These are phyloP conservation scores for Turritis glabra DNA, from an alignment of 345 rosid genomes.

Conservation along the genomic window DNA sequence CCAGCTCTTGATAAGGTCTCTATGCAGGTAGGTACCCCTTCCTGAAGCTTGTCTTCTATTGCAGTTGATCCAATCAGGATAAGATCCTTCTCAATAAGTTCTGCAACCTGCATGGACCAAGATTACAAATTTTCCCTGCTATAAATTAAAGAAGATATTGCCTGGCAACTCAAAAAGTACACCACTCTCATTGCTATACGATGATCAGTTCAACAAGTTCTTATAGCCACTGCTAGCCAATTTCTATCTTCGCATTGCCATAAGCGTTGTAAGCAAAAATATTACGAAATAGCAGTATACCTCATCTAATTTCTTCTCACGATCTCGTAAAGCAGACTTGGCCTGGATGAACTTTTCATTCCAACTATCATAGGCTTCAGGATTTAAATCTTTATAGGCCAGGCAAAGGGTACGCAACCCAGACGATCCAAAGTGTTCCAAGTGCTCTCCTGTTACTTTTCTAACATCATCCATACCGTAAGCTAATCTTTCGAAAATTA, in stretches of 20 bases:
- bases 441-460: conserved; percentile 70
- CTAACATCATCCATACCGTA: conserved; percentile 63
- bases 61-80: conserved; percentile 88
- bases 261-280: too few relatives aligned
- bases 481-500: conserved; percentile 83
- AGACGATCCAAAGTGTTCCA: conserved; percentile 93
- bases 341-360: conserved; percentile 97
- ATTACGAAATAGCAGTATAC: conserved; percentile 36
- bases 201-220: too few relatives aligned
- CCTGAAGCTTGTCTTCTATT: conserved; percentile 99
- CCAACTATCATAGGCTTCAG: conserved; percentile 85
- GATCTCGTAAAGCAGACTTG: conserved; percentile 89
- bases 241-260: too few relatives aligned
- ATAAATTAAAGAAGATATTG: too few relatives aligned
- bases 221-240: too few relatives aligned
- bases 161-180: too few relatives aligned
- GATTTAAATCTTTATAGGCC: conserved; percentile 77
- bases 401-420: conserved; percentile 98
- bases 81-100: conserved; percentile 88
- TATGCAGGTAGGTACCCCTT: conserved; percentile 94
- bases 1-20: conserved; percentile 97
- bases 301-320: conserved; percentile 97
- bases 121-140: background rate
- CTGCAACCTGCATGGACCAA: conserved; percentile 69
- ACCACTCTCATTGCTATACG: background rate